Evolutionary conservation across 2,329 filamentous ascomycete genomes (phyloP).

Genomic region (Scorias spongiosa): DNA sequence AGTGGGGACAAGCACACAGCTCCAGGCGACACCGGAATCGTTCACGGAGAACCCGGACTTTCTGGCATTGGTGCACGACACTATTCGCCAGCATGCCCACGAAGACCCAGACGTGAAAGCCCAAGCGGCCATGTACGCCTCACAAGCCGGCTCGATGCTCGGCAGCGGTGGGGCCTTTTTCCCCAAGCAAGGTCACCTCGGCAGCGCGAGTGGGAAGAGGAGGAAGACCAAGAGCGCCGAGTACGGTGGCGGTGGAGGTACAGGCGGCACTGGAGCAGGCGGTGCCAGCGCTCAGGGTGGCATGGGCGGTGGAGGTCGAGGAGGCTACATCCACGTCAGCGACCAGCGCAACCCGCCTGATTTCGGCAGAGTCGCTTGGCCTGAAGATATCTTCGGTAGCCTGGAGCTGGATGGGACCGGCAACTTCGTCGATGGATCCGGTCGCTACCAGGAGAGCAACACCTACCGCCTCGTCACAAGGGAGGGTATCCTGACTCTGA

Average conservation of each 20-base stretch:
- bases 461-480: slow-evolving; percentile 47
- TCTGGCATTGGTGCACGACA: slow-evolving; percentile 39
- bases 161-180: slow-evolving; percentile 36
- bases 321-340: slow-evolving; percentile 49
- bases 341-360: slow-evolving; percentile 46
- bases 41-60: slow-evolving; percentile 43
- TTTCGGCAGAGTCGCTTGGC: slow-evolving; percentile 48
- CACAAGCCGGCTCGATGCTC: slow-evolving; percentile 40
- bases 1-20: slow-evolving; percentile 37
- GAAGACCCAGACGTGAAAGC: slow-evolving; percentile 41
- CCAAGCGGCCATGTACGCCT: slow-evolving; percentile 45
- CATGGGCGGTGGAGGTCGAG: slow-evolving; percentile 40
- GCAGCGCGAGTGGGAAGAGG: slow-evolving; percentile 7
- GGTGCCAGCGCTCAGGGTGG: slow-evolving; percentile 45
- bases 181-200: slow-evolving; percentile 18
- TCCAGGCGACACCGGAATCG: slow-evolving; percentile 41
- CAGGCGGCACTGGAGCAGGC: slow-evolving; percentile 34
- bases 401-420: slow-evolving; percentile 45
- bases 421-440: slow-evolving; percentile 39
- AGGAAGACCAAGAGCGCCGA: slow-evolving; percentile 7
- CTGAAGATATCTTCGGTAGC: slow-evolving; percentile 52
- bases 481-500: slow-evolving; percentile 37
- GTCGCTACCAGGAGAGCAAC: slow-evolving; percentile 45
- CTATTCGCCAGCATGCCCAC: slow-evolving; percentile 38
- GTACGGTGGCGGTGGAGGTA: slow-evolving; percentile 24